phyloP scores from a whole-genome alignment of 345 rosid genomes.

The Eutrema yunnanense region DNA sequence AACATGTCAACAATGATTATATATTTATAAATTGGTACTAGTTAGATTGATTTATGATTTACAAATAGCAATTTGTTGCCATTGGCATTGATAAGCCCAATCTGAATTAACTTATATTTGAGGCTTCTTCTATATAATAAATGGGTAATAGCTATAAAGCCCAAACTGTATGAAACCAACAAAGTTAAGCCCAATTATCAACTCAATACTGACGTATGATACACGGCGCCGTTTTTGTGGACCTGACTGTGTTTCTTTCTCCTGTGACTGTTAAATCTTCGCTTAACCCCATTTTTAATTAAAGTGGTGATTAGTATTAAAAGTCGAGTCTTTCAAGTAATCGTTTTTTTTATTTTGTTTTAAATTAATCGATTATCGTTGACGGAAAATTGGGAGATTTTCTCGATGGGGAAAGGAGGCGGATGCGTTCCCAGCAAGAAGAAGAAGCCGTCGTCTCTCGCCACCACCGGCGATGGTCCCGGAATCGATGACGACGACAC shows the following conservation, averaged over 20 bases:
- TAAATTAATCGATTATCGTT: neutral
- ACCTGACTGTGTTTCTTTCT: neutral
- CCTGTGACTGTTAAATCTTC: conserved; percentile 7
- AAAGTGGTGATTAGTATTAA: neutral
- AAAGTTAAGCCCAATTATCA: neutral
- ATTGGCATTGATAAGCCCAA: neutral
- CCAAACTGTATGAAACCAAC: neutral
- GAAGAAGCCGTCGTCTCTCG: conserved; percentile 37
- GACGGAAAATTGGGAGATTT: conserved; percentile 12
- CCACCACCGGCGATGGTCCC: conserved; percentile 23
- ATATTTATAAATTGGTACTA: neutral
- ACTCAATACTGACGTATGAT: neutral
- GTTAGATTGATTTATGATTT: neutral
- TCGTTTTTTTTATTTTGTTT: neutral
- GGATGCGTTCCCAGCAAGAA: conserved; percentile 97
- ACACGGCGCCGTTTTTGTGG: conserved; percentile 11
- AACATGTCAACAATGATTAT: neutral
- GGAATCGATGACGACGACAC: conserved; percentile 5
- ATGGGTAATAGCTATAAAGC: neutral
- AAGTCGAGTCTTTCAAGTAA: neutral
- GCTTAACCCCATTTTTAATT: neutral
- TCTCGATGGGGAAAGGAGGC: conserved; percentile 87
- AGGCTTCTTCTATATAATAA: neutral
- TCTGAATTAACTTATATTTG: neutral
- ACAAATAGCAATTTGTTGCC: neutral